Base-by-base conservation (phyloP, 441 rosid species). In the Gossypium schwendimanii region DNA sequence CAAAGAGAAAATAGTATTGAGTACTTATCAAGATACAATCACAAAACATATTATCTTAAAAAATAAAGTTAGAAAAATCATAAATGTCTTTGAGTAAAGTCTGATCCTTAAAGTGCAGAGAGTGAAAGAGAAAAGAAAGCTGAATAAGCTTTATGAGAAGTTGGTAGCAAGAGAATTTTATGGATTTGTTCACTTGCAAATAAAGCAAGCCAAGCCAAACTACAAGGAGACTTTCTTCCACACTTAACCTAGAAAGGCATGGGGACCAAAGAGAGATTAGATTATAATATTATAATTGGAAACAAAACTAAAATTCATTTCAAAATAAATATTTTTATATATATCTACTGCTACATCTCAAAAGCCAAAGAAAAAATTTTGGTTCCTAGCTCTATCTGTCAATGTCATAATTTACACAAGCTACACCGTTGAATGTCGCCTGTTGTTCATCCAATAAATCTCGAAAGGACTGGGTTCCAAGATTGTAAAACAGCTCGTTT, bases 281-380 rank as follows among this genome's bases (percentile, higher is more conserved):
- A 72, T 80, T 77, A 75, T 76, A 70, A 69, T 28, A 7, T 36
- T 75, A 70, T 76, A 70, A 69, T 18, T 61, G 57, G 65, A 41
- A 70, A 69, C 54, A 41, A 60, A 73, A 69, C 77, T 60, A 67
- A 81, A 75, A 79, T 79, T 76, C 71, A 78, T 77, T 83, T 50
- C 20, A 50, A 50, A 50, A 82, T 85, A 83, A 84, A 86, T 53
- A 20, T 83, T 86, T 84, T 20, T 20, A 55, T 50, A 55, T 85
- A 88, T 85, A 81, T 81, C 86, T 80, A 85, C 36, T 61, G 45
- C 85, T 72, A 82, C 73, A 77, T 76, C 70, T 75, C 79, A 69
- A 74, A 69, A 73, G 68, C 73, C 81, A 74, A 79, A 78, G 81
- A 79, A 81, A 76, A 81, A 74, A 81, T 75, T 82, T 61, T 76